phyloP scores from a whole-genome alignment of 148 eudicot genomes.

The Chenopodium suecicum region DNA sequence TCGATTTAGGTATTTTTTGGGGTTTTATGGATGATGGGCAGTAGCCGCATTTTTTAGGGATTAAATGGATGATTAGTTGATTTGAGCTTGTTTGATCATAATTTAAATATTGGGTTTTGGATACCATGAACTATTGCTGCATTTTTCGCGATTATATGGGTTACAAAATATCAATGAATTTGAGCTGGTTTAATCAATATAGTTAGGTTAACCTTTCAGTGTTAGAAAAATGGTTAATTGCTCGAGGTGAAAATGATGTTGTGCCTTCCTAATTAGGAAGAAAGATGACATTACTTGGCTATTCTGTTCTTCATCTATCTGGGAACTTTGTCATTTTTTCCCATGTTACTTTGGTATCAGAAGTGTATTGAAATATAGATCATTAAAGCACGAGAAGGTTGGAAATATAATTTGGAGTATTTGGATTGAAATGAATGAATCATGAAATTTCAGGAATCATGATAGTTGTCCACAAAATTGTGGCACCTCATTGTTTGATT shows the following conservation, averaged over 20 bases:
- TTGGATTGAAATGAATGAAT: not conserved
- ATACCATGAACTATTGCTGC: not conserved
- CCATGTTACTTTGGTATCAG: not conserved
- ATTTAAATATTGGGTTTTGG: not conserved
- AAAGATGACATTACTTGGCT: not conserved
- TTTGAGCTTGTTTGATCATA: conserved; percentile 5
- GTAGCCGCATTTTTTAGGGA: not conserved
- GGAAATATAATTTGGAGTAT: not conserved
- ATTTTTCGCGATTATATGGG: not conserved
- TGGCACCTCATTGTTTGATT: not conserved
- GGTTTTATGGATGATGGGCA: conserved; percentile 1
- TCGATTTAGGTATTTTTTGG: conserved; percentile 2
- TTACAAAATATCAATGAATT: not conserved
- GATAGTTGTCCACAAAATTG: not conserved
- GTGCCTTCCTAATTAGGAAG: not conserved
- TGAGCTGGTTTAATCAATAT: not conserved
- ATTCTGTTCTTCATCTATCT: not conserved
- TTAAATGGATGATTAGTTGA: not conserved
- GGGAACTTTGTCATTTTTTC: not conserved
- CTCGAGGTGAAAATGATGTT: not conserved
- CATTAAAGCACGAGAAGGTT: not conserved
- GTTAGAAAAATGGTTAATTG: not conserved
- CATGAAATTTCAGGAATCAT: not conserved
- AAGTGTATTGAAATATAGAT: not conserved
- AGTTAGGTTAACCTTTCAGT: too few relatives aligned